phyloP scores from a whole-genome alignment of 1,139 yeast genomes.

The Yamadazyma atlantica region DNA sequence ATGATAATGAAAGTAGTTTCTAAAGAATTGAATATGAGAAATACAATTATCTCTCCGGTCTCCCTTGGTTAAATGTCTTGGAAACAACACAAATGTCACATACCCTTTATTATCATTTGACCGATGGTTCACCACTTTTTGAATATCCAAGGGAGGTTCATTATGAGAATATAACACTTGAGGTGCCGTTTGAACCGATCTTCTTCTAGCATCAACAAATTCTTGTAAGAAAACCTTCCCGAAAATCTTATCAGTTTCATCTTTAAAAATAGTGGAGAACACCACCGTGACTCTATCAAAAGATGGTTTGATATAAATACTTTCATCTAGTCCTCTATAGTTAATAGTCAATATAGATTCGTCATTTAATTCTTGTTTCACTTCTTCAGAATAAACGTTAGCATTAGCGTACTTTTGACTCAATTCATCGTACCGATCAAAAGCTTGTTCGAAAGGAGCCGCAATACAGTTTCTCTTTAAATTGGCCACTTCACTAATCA shows the following conservation, averaged over 20 bases:
- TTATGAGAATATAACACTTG: slow-evolving; percentile 89
- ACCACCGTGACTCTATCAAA: slow-evolving; percentile 96
- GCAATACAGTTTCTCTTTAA: slow-evolving; percentile 87
- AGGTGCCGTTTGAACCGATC: slow-evolving; percentile 97
- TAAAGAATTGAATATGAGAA: slow-evolving; percentile 84
- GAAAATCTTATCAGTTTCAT: slow-evolving; percentile 93
- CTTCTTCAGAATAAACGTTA: slow-evolving; percentile 50
- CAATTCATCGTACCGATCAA: slow-evolving; percentile 71
- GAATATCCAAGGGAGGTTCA: slow-evolving; percentile 92
- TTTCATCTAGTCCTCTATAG: slow-evolving; percentile 86
- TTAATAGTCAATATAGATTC: slow-evolving; percentile 71
- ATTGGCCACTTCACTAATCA: slow-evolving; percentile 66
- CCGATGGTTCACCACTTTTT: slow-evolving; percentile 28
- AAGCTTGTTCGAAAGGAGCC: slow-evolving; percentile 89
- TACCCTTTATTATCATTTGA: slow-evolving; percentile 61
- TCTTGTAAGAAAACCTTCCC: slow-evolving; percentile 96
- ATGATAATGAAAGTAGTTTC: slow-evolving; percentile 97
- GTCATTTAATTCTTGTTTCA: slow-evolving; percentile 46
- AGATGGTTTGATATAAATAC: slow-evolving; percentile 86
- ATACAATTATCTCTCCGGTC: slow-evolving; percentile 82
- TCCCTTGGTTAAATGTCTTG: slow-evolving; percentile 68
- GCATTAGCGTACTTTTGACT: slow-evolving; percentile 51
- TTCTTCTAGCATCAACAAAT: slow-evolving; percentile 91
- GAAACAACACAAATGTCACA: slow-evolving; percentile 72
- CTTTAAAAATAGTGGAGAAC: slow-evolving; percentile 91